Evolutionary conservation across 2,329 filamentous ascomycete species (phyloP).

Genomic region (Seiridium cupressi): DNA sequence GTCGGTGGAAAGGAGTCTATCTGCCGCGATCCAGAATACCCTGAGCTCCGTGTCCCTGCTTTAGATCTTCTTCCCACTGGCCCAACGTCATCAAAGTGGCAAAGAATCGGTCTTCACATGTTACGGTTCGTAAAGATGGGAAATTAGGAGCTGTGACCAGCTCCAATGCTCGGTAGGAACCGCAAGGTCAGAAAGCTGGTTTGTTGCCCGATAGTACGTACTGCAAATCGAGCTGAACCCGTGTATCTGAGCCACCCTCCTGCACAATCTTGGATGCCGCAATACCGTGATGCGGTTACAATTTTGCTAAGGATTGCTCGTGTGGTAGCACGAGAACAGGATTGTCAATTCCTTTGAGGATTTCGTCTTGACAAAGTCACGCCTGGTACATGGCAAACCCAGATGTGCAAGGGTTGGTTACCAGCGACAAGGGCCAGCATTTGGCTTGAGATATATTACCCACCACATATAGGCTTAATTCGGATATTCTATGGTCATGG

Average conservation of each 20-base stretch:
- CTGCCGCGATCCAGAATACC: conserved; percentile 3
- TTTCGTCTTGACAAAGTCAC: neutral
- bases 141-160: neutral
- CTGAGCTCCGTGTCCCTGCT: neutral
- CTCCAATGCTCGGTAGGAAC: neutral
- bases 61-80: neutral
- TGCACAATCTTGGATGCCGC: neutral
- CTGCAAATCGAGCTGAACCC: too few relatives aligned
- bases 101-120: neutral
- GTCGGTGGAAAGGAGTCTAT: neutral
- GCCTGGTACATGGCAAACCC: neutral
- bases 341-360: neutral
- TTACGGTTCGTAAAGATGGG: neutral
- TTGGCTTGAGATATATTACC: conserved; percentile 31
- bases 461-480: conserved; percentile 35
- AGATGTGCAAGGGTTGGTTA: conserved; percentile 10
- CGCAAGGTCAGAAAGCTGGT: neutral
- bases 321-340: conserved; percentile 3
- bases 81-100: neutral
- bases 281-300: neutral
- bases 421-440: conserved; percentile 17
- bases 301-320: neutral
- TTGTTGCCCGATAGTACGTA: too few relatives aligned
- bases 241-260: too few relatives aligned
- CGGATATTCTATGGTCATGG: conserved; percentile 28